A percentile compares a stretch with the other conserved stretches of the same genome.
Evolutionary conservation across 1,139 yeast species (phyloP).

Genomic region (Scheffersomyces segobiensis): DNA sequence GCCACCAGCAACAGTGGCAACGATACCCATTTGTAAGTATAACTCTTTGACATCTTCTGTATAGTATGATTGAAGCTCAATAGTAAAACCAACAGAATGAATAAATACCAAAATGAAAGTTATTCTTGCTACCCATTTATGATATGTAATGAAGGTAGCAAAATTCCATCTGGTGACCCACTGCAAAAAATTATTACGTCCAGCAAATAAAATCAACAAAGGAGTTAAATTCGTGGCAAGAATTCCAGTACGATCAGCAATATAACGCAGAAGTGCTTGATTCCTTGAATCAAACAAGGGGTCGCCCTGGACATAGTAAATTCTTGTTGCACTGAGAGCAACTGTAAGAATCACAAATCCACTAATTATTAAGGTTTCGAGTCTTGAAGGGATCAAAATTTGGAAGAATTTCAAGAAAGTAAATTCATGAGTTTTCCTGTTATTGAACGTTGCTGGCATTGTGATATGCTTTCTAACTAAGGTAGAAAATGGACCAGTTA

Average conservation of each 20-base stretch:
- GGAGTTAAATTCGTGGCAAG: conserved; percentile 27
- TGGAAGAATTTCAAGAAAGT: conserved; percentile 19
- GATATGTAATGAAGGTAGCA: conserved; percentile 30
- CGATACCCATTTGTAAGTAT: conserved; percentile 30
- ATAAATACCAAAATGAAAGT: conserved; percentile 23
- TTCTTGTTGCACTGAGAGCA: conserved; percentile 13
- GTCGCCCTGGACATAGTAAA: conserved; percentile 19
- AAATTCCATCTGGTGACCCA: conserved; percentile 37
- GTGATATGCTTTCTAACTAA: conserved; percentile 29
- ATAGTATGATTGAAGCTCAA: conserved; percentile 1
- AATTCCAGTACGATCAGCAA: conserved; percentile 27
- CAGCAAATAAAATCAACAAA: conserved; percentile 35
- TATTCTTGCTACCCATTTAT: conserved; percentile 34
- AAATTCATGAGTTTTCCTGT: conserved; percentile 24
- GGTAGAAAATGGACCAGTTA: conserved; percentile 25
- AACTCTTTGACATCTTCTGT: conserved; percentile 13
- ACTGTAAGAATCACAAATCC: conserved; percentile 6
- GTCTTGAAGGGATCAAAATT: conserved; percentile 7
- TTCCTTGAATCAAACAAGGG: conserved; percentile 16
- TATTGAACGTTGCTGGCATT: conserved; percentile 30
- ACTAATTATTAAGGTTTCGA: conserved; percentile 12
- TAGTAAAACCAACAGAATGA: conserved; percentile 40
- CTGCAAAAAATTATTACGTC: conserved; percentile 37
- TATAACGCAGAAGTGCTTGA: conserved; percentile 21
- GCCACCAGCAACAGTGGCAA: conserved; percentile 30